Conservation (phyloP, 257 asterid species). For the Salvia rosmarinus region DNA sequence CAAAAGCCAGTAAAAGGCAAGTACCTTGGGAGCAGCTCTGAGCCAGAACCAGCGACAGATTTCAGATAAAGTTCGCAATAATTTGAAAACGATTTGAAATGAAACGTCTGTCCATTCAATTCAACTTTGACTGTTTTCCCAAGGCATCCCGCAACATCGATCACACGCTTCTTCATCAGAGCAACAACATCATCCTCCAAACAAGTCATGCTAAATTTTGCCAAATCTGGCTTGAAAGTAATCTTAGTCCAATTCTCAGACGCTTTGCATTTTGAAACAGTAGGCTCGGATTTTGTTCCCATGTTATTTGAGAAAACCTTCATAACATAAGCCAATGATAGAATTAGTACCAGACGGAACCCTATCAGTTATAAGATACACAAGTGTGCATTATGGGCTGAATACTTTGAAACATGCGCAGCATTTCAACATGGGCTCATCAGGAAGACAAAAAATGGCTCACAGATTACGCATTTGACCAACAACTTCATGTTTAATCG, state of each 20-base stretch:
- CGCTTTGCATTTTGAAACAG: slow-evolving; percentile 71
- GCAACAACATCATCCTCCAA: slow-evolving; percentile 95
- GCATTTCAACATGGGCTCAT: neutral
- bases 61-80: slow-evolving; percentile 82
- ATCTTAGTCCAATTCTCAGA: slow-evolving; percentile 92
- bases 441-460: neutral
- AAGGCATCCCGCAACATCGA: slow-evolving; percentile 91
- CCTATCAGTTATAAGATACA: neutral
- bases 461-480: neutral
- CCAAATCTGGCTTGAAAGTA: slow-evolving; percentile 87
- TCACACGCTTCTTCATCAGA: slow-evolving; percentile 90
- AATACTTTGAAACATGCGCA: neutral
- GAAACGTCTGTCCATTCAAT: slow-evolving; percentile 69
- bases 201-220: slow-evolving; percentile 79
- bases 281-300: slow-evolving; percentile 82
- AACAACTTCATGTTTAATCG: too few relatives aligned
- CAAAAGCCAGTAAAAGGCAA: neutral
- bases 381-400: neutral
- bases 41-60: slow-evolving; percentile 48
- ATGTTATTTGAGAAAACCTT: slow-evolving; percentile 90
- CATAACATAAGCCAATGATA: slow-evolving; percentile 18
- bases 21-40: slow-evolving; percentile 64
- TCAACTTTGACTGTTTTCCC: slow-evolving; percentile 93
- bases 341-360: neutral
- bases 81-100: slow-evolving; percentile 70